Conservation (phyloP, 768 basidiomycete genomes). For the Tubosaeta sp. region DNA sequence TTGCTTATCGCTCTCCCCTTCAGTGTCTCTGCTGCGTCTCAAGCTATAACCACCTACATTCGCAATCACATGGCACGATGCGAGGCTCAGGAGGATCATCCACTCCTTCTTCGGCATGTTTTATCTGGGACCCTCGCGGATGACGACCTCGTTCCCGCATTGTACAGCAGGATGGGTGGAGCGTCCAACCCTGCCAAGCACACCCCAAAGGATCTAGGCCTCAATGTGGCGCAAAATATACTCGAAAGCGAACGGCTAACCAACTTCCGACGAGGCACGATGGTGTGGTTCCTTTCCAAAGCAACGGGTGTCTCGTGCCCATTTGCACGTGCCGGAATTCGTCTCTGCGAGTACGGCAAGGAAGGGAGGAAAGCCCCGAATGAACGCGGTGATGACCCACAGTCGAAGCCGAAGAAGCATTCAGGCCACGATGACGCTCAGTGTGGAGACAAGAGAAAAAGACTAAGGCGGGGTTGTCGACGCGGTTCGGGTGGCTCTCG, state of each 20-base stretch:
- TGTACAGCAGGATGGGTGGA: slow-evolving; percentile 67
- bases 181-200: slow-evolving; percentile 42
- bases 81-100: slow-evolving; percentile 65
- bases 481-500: slow-evolving; percentile 15
- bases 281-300: slow-evolving; percentile 77
- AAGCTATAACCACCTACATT: slow-evolving; percentile 82
- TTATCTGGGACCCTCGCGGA: slow-evolving; percentile 70
- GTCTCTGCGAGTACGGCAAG: slow-evolving; percentile 63
- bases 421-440: slow-evolving; percentile 30
- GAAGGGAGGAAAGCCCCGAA: slow-evolving; percentile 35
- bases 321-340: slow-evolving; percentile 68
- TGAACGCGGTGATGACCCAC: slow-evolving; percentile 25
- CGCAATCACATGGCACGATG: slow-evolving; percentile 70
- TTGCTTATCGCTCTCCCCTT: slow-evolving; percentile 6
- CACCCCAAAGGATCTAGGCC: slow-evolving; percentile 8
- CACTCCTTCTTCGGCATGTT: slow-evolving; percentile 66
- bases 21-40: slow-evolving; percentile 73
- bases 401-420: slow-evolving; percentile 44
- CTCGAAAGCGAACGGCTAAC: slow-evolving; percentile 43
- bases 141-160: slow-evolving; percentile 69
- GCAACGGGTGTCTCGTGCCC: slow-evolving; percentile 75
- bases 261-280: slow-evolving; percentile 74
- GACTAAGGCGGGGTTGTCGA: slow-evolving; percentile 33
- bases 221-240: not conserved
- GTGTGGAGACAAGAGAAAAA: slow-evolving; percentile 46